These are phyloP conservation scores for Aspergillus brasiliensis DNA, from an alignment of 2,329 filamentous ascomycete genomes.

Conservation along the genomic window DNA sequence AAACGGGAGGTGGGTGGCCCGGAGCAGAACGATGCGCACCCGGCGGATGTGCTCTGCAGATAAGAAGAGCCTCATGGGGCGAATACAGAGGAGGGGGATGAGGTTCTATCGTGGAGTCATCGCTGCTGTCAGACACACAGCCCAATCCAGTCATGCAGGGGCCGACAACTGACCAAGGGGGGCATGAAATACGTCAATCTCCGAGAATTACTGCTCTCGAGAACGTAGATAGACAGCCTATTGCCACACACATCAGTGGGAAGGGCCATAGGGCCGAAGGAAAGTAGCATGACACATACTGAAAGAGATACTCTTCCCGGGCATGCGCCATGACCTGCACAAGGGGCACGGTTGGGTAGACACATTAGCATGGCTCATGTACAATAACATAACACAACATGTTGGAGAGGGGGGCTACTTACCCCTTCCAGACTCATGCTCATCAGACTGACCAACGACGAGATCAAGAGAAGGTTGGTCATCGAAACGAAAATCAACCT, in stretches of 20 bases:
- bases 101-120: conserved; percentile 52
- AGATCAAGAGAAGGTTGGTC: conserved; percentile 63
- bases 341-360: conserved; percentile 2
- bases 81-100: conserved; percentile 57
- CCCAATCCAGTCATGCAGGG: background rate
- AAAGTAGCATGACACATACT: conserved; percentile 42
- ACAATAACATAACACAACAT: background rate
- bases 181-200: conserved; percentile 52
- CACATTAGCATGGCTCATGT: conserved; percentile 13
- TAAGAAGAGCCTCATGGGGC: conserved; percentile 59
- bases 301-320: conserved; percentile 63
- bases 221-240: conserved; percentile 47
- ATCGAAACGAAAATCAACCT: conserved; percentile 62
- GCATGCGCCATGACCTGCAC: conserved; percentile 62
- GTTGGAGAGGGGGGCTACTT: conserved; percentile 19
- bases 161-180: conserved; percentile 42
- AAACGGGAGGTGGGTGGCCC: conserved; percentile 60
- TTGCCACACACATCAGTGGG: conserved; percentile 15
- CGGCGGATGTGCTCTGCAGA: conserved; percentile 57
- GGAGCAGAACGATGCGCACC: conserved; percentile 60
- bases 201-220: conserved; percentile 50
- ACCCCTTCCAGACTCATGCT: conserved; percentile 61
- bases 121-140: conserved; percentile 12
- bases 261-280: background rate
- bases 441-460: conserved; percentile 60